Evolutionary conservation across 1,284 basidiomycete species (phyloP).

Genomic region (Tilletiopsis washingtonensis): DNA sequence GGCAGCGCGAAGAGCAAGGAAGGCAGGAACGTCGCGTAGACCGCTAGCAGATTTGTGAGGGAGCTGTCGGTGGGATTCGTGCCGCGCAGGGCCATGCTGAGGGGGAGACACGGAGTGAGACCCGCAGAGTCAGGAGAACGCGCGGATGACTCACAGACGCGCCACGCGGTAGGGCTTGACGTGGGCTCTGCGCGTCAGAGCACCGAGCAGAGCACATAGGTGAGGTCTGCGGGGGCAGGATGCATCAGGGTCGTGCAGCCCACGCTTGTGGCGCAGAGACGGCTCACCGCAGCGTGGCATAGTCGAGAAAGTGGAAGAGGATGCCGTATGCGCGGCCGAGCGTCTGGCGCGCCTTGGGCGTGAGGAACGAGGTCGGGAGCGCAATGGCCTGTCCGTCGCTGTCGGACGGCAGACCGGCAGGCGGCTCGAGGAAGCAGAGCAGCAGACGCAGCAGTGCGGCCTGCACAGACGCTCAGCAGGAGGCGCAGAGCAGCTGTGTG

Average conservation of each 20-base stretch:
- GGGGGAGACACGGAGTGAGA: neutral
- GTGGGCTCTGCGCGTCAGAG: neutral
- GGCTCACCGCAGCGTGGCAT: slow-evolving; percentile 15
- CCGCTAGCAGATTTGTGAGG: neutral
- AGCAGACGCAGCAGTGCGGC: neutral
- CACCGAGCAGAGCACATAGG: neutral
- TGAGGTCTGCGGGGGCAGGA: neutral
- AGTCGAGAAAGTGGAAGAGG: slow-evolving; percentile 32
- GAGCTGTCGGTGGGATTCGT: neutral
- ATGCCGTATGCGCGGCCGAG: slow-evolving; percentile 23
- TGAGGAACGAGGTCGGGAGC: slow-evolving; percentile 22
- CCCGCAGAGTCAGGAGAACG: neutral
- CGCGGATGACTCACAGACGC: neutral
- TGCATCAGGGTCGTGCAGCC: too few relatives aligned
- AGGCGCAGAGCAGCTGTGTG: too few relatives aligned
- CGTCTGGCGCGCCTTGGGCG: slow-evolving; percentile 11
- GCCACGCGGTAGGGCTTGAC: neutral
- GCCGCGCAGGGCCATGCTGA: neutral
- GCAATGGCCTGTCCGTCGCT: neutral
- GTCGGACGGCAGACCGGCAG: neutral
- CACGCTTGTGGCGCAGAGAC: too few relatives aligned
- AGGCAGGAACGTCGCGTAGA: neutral
- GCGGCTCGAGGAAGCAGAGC: neutral
- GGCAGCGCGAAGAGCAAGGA: neutral
- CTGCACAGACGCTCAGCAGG: too few relatives aligned